Evolutionary conservation across 2,329 filamentous ascomycete species (phyloP).

Genomic region (Aspergillus nomiae): DNA sequence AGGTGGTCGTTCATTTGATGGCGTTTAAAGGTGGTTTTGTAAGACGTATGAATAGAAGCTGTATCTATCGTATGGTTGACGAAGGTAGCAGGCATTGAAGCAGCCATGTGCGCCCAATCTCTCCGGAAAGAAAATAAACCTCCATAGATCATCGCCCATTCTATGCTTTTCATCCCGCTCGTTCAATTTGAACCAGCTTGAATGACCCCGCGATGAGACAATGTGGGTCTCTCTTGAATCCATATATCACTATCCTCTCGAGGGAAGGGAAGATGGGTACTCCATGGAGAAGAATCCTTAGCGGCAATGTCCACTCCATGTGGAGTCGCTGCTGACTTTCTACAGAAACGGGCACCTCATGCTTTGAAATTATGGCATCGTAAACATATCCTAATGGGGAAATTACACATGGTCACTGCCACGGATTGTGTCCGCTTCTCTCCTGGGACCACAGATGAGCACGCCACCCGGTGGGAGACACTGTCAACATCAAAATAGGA

Average conservation of each 20-base stretch:
- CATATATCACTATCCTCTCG: no score
- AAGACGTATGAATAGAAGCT: not conserved
- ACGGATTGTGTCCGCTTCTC: not conserved
- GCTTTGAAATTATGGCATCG: not conserved
- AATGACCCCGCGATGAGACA: not conserved
- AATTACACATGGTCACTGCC: not conserved
- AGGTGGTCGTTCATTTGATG: not conserved
- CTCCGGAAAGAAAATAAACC: not conserved
- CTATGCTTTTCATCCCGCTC: not conserved
- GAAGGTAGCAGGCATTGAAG: not conserved
- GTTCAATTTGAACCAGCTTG: not conserved
- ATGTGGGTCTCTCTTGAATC: not conserved
- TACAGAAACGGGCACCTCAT: no score
- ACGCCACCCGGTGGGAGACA: not conserved
- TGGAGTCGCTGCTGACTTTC: no score
- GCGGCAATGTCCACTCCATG: not conserved
- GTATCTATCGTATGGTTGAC: not conserved
- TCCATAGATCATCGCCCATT: not conserved
- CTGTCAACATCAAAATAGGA: not conserved
- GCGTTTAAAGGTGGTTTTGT: not conserved
- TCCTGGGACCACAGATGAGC: not conserved
- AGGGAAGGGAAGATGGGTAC: no score
- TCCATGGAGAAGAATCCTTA: not conserved
- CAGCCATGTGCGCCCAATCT: not conserved
- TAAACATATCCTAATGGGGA: not conserved